Evolutionary conservation across 2,329 filamentous ascomycete species (phyloP).

Genomic region (Talaromyces sp.): DNA sequence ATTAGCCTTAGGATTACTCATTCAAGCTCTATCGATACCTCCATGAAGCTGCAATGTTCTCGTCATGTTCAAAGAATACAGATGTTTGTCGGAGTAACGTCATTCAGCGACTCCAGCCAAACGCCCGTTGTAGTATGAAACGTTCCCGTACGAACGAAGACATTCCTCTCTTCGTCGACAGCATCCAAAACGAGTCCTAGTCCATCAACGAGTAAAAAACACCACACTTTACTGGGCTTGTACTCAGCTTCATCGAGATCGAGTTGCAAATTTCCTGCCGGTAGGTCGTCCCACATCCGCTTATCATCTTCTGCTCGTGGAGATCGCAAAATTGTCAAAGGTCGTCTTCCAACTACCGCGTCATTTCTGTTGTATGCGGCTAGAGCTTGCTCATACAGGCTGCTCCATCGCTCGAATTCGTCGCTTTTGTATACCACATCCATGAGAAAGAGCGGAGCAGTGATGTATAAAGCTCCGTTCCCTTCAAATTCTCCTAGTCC

Average conservation of each 20-base stretch:
- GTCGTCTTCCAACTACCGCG: neutral
- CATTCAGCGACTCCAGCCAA: slow-evolving; percentile 1
- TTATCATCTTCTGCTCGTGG: neutral
- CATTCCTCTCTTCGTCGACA: neutral
- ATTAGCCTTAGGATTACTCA: neutral
- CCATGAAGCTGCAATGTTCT: neutral
- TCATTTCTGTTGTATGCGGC: neutral
- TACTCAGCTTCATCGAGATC: slow-evolving; percentile 4
- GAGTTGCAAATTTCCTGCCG: neutral
- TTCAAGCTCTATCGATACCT: neutral
- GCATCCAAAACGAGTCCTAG: neutral
- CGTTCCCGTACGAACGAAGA: slow-evolving; percentile 5
- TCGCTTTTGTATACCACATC: slow-evolving; percentile 3
- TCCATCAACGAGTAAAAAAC: slow-evolving; percentile 3
- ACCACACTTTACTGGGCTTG: slow-evolving; percentile 6
- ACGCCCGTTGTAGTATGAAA: neutral
- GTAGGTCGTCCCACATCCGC: neutral
- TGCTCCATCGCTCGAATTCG: neutral
- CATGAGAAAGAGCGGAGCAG: slow-evolving; percentile 1
- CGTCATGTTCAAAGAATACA: neutral
- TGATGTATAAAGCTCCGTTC: neutral
- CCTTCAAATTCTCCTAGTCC: slow-evolving; percentile 1
- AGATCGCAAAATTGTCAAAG: neutral
- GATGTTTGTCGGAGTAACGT: neutral
- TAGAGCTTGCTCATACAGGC: neutral